Evolutionary conservation across 352 stramenopile genomes (phyloP).

Genomic region (Globisporangium sylvaticum): DNA sequence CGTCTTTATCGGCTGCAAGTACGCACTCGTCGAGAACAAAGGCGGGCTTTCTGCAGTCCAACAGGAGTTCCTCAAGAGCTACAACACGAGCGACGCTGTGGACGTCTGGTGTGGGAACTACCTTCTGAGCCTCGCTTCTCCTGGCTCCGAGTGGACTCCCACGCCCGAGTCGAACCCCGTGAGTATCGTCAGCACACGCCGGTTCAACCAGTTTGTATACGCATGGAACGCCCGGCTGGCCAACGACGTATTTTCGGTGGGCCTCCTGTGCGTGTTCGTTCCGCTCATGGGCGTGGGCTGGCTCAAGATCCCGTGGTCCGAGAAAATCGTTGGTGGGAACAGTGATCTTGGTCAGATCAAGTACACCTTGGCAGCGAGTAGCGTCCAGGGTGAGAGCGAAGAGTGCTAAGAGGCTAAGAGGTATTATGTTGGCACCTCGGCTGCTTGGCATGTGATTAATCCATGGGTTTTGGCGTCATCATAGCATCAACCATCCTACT

Average conservation of each 20-base stretch:
- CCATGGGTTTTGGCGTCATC: no score
- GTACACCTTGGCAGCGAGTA: background rate
- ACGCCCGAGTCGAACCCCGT: background rate
- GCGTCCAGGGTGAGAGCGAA: background rate
- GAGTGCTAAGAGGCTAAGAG: background rate
- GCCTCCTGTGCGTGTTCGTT: background rate
- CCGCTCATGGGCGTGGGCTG: background rate
- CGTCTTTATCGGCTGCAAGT: slow-evolving; percentile 7
- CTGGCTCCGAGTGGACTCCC: background rate
- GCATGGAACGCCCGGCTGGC: background rate
- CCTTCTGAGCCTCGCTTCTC: background rate
- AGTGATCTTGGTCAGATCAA: background rate
- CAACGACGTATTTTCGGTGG: background rate
- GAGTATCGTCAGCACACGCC: background rate
- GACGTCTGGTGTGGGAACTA: slow-evolving; percentile 3
- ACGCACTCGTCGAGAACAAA: slow-evolving; percentile 3
- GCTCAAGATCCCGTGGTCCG: background rate
- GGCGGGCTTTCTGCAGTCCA: slow-evolving; percentile 2
- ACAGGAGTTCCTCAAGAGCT: background rate
- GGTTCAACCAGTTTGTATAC: background rate
- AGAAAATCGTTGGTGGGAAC: background rate
- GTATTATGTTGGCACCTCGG: no score
- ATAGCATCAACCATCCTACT: no score
- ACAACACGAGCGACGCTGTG: slow-evolving; percentile 10
- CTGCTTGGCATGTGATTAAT: no score